phyloP scores from a whole-genome alignment of 768 basidiomycete species.

The Leccinum aurantiacum region DNA sequence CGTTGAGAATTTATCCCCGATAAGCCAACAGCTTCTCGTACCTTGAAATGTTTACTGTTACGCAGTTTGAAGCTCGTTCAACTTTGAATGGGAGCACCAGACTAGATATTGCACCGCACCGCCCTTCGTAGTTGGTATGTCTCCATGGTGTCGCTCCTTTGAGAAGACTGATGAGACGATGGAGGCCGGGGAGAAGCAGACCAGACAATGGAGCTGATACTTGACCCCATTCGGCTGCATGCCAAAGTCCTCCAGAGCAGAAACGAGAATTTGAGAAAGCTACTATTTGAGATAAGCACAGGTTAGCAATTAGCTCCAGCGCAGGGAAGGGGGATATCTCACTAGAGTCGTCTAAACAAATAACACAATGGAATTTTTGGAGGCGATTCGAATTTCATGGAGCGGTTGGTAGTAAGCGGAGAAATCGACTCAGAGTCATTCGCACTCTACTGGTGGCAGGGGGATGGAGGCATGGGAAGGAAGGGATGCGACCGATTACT shows the following conservation, averaged over 20 bases:
- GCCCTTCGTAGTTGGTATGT: not conserved
- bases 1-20: not conserved
- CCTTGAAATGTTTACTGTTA: too few relatives aligned
- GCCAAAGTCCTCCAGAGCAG: slow-evolving; percentile 2
- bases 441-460: too few relatives aligned
- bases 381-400: not conserved
- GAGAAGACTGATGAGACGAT: not conserved
- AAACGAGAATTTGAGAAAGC: not conserved
- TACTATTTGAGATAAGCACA: not conserved
- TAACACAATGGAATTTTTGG: not conserved
- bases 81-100: not conserved
- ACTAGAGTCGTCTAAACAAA: not conserved
- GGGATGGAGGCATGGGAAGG: not conserved
- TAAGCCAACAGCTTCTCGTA: not conserved
- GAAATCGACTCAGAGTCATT: not conserved
- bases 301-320: not conserved
- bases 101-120: not conserved
- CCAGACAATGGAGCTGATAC: not conserved
- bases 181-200: not conserved
- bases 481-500: not conserved
- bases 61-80: not conserved
- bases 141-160: not conserved
- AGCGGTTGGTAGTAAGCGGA: not conserved
- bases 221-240: not conserved
- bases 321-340: too few relatives aligned